These are phyloP conservation scores for Sclerotinia sclerotiorum DNA, from an alignment of 2,329 filamentous ascomycete genomes.

Conservation along the genomic window DNA sequence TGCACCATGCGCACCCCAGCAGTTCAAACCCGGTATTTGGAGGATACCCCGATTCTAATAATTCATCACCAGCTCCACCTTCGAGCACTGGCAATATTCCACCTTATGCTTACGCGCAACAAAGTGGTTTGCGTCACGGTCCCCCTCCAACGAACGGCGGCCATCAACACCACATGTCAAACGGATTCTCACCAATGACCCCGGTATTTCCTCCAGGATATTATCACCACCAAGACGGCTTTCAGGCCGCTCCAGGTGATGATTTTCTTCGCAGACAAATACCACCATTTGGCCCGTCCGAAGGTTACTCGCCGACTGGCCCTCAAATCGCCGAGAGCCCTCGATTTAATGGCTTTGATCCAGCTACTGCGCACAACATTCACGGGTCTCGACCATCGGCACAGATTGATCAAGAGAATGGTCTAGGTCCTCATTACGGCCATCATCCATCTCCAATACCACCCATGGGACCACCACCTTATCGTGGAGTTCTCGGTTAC, in stretches of 20 bases:
- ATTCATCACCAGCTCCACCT: slow-evolving; percentile 57
- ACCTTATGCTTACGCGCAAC: slow-evolving; percentile 36
- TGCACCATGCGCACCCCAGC: slow-evolving; percentile 55
- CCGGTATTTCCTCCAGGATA: slow-evolving; percentile 34
- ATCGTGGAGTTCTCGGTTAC: slow-evolving; percentile 23
- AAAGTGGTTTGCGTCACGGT: slow-evolving; percentile 27
- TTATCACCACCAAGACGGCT: slow-evolving; percentile 33
- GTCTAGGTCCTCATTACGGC: slow-evolving; percentile 37
- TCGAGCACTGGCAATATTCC: slow-evolving; percentile 48
- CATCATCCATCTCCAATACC: slow-evolving; percentile 45
- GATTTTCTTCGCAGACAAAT: slow-evolving; percentile 36
- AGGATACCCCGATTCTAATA: slow-evolving; percentile 54
- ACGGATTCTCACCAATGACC: slow-evolving; percentile 36
- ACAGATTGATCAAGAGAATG: slow-evolving; percentile 46
- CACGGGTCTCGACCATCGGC: slow-evolving; percentile 60
- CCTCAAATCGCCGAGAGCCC: slow-evolving; percentile 31
- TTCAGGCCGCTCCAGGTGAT: slow-evolving; percentile 29
- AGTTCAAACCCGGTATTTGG: slow-evolving; percentile 59
- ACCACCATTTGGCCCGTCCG: slow-evolving; percentile 39
- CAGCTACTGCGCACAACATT: slow-evolving; percentile 60
- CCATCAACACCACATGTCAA: slow-evolving; percentile 35
- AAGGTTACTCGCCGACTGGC: slow-evolving; percentile 41
- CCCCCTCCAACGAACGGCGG: slow-evolving; percentile 34
- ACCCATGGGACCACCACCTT: slow-evolving; percentile 39
- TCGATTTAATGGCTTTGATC: slow-evolving; percentile 45